Percentiles rank a stretch among this genome's conserved stretches.
phyloP scores from a whole-genome alignment of 2,329 filamentous ascomycete species.

The Microdochium bolleyi region DNA sequence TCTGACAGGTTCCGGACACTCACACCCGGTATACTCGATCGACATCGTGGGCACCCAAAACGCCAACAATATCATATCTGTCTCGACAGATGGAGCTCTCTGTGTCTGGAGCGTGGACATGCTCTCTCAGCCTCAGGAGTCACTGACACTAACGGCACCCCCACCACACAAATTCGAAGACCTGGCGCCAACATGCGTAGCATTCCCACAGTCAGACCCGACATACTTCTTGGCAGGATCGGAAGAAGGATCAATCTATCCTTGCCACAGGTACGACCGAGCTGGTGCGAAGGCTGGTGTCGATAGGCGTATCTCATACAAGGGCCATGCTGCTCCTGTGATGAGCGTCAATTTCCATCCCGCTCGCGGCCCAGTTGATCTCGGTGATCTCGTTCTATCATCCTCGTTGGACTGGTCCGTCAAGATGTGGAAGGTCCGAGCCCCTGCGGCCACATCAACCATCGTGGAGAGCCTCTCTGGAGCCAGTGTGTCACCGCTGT shows the following conservation, averaged over 20 bases:
- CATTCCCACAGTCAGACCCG: conserved; percentile 89
- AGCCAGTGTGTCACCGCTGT: conserved; percentile 55
- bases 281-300: conserved; percentile 95
- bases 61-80: conserved; percentile 96
- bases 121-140: conserved; percentile 92
- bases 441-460: conserved; percentile 65
- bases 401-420: conserved; percentile 94
- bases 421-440: conserved; percentile 90
- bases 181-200: conserved; percentile 86
- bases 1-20: conserved; percentile 88
- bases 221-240: conserved; percentile 97
- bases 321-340: conserved; percentile 85
- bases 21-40: conserved; percentile 91
- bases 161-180: conserved; percentile 88
- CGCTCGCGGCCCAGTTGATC: conserved; percentile 81
- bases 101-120: conserved; percentile 98
- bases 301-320: conserved; percentile 80
- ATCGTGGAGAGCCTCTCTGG: conserved; percentile 28
- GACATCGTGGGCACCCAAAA: conserved; percentile 97
- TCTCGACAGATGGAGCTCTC: conserved; percentile 91
- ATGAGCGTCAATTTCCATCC: conserved; percentile 97
- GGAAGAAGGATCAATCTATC: conserved; percentile 93
- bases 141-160: conserved; percentile 79
- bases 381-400: conserved; percentile 89
- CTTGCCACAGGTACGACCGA: conserved; percentile 94